Base-by-base conservation (phyloP, 768 basidiomycete genomes). In the Naganishia vishniacii region DNA sequence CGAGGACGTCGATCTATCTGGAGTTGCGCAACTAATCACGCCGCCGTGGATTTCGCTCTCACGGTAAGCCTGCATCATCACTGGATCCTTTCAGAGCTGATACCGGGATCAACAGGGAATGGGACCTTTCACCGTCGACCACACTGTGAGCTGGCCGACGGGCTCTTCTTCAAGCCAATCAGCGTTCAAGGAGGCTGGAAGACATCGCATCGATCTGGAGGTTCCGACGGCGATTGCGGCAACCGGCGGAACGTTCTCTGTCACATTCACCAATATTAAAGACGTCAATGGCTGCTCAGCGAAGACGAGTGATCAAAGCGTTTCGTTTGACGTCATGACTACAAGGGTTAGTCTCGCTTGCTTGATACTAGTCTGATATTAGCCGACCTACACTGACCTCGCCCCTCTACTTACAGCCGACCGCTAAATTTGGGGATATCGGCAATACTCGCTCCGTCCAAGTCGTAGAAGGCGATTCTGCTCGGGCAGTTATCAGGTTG, bases 271-370 rank as follows among this genome's bases (percentile, higher is more conserved):
- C 60, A 88, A 84, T 69, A 84, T 98, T 28, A 86, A 88, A 73
- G 95, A 98, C 79, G 84, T 84, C 4, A 89, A 90, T 71, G 87
- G 88, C 29, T 97, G 95, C 78, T 87, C 85, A 71, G 83, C 89
- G 26, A 72, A 85, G 8, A 78, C 97, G 16, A 83, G 84, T 8
- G 85, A 86, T 0, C 85, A 86, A n/a, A 88, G 88, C 2, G 78
- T 94, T 34, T 82, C 84, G 7, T 89, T 94, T 53, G 89, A 89
- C 69, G 91, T 99, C 23, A 84, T 86, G 67, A 56, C 80, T 88
- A 67, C 82, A 8, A 48, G 46, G 20, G 61, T 59, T 32, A 18
- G 63, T 58, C 2, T 9, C 0, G 7, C 31, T 3, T 34, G 6
- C 8, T 51, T 34, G 3, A 15, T 26, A 12, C 7, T 6, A 20